A percentile compares a stretch with the other conserved stretches of the same genome.
phyloP scores from a whole-genome alignment of 2,329 filamentous ascomycete genomes.

The Aspergillus quadrilineatus region DNA sequence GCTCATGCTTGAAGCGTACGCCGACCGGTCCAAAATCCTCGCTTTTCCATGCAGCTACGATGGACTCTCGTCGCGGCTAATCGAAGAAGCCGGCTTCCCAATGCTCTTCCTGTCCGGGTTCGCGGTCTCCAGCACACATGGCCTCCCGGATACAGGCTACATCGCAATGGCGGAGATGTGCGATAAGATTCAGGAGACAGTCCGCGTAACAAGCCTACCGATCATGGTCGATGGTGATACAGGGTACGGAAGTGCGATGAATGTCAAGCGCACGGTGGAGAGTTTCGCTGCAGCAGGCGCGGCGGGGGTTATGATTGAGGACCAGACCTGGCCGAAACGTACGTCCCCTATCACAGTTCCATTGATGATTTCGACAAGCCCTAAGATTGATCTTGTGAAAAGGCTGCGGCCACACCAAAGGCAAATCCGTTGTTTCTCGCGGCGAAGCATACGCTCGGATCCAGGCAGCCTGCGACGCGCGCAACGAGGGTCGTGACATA shows the following conservation, averaged over 20 bases:
- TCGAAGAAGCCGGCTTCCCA: conserved; percentile 49
- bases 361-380: no score
- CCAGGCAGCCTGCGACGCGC: conserved; percentile 48
- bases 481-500: conserved; percentile 48
- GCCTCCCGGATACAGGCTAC: conserved; percentile 51
- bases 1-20: conserved; percentile 37
- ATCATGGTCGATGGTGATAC: conserved; percentile 51
- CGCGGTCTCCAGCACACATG: conserved; percentile 41
- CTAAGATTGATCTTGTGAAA: no score
- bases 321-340: conserved; percentile 53
- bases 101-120: conserved; percentile 48
- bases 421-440: conserved; percentile 47
- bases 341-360: conserved; percentile 8
- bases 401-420: conserved; percentile 45
- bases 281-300: conserved; percentile 44
- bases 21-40: conserved; percentile 46
- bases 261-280: conserved; percentile 48
- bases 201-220: conserved; percentile 40
- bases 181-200: conserved; percentile 46
- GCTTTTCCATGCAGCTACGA: conserved; percentile 48
- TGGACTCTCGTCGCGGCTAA: conserved; percentile 45
- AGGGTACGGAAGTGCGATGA: conserved; percentile 51
- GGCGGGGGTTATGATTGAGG: conserved; percentile 46
- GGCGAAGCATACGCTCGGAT: conserved; percentile 49
- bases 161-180: conserved; percentile 51